Percentiles rank a stretch among this genome's conserved stretches.
Conservation (phyloP, 169 alveolate species). For the Eimeria zaria region DNA sequence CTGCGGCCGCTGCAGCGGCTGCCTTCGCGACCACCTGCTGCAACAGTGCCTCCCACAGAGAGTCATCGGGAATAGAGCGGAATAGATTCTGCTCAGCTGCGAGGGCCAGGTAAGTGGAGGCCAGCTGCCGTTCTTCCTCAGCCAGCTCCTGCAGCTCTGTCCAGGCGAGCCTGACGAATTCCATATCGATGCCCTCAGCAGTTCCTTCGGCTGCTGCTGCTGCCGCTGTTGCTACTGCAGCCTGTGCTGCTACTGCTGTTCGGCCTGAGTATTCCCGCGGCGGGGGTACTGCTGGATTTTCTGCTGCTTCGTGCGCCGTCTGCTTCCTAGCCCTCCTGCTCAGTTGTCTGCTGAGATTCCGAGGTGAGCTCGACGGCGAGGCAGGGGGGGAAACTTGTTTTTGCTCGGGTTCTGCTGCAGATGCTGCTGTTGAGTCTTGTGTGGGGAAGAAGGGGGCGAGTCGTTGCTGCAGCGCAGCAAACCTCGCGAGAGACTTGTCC, state of each 20-base stretch:
- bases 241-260: slow-evolving; percentile 37
- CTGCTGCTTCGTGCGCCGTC: neutral
- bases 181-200: slow-evolving; percentile 48
- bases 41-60: slow-evolving; percentile 59
- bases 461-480: slow-evolving; percentile 2
- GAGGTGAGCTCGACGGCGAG: neutral
- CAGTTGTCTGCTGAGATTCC: neutral
- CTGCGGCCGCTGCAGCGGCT: slow-evolving; percentile 43
- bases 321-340: neutral
- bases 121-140: slow-evolving; percentile 51
- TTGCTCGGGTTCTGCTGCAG: neutral
- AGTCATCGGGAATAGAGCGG: slow-evolving; percentile 25
- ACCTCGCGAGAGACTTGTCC: neutral
- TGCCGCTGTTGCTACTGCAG: slow-evolving; percentile 53
- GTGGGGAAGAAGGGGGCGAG: slow-evolving; percentile 48
- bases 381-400: neutral
- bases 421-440: neutral
- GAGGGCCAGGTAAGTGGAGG: slow-evolving; percentile 19
- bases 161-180: slow-evolving; percentile 6
- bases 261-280: slow-evolving; percentile 20
- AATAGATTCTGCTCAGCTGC: slow-evolving; percentile 40
- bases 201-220: slow-evolving; percentile 74
- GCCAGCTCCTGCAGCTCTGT: slow-evolving; percentile 54
- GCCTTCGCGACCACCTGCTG: slow-evolving; percentile 57
- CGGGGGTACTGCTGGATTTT: neutral